Conservation (phyloP, 345 rosid species). For the Cardiospermum halicacabum region DNA sequence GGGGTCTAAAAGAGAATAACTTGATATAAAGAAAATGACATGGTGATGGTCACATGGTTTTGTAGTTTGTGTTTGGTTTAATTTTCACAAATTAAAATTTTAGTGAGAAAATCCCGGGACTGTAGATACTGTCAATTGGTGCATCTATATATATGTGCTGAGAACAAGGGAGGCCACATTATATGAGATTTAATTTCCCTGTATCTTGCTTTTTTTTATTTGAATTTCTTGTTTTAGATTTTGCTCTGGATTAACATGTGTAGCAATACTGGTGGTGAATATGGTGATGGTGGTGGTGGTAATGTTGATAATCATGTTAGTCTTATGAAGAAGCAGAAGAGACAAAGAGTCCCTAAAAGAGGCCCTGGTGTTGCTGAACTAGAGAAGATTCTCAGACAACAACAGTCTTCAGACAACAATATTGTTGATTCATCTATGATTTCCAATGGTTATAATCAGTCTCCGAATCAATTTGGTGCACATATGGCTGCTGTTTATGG, state of each 20-base stretch:
- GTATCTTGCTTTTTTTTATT: conserved; percentile 40
- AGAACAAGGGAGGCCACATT: conserved; percentile 45
- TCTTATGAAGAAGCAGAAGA: conserved; percentile 38
- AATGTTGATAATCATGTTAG: conserved; percentile 19
- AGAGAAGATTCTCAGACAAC: conserved; percentile 71
- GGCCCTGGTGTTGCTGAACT: conserved; percentile 87
- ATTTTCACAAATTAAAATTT: conserved; percentile 16
- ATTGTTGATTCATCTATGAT: conserved; percentile 3
- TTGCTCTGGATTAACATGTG: too few relatives aligned
- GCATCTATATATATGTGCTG: conserved; percentile 20
- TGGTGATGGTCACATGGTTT: too few relatives aligned
- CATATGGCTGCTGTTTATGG: conserved; percentile 6
- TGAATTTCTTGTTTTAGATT: conserved; percentile 37
- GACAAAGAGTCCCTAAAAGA: conserved; percentile 46
- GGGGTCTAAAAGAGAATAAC: conserved; percentile 24
- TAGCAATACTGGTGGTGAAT: conserved; percentile 37
- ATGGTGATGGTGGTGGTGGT: conserved; percentile 10
- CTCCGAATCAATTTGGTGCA: conserved; percentile 9
- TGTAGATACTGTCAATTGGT: conserved; percentile 12
- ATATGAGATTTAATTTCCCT: conserved; percentile 53
- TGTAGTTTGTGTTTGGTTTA: not conserved
- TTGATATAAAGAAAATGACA: too few relatives aligned
- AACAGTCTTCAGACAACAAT: conserved; percentile 11
- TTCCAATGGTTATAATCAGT: conserved; percentile 7
- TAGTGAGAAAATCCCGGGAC: conserved; percentile 30